Percentiles rank a stretch among this genome's conserved stretches.
Evolutionary conservation across 1,284 basidiomycete species (phyloP).

Genomic region (Apiotrichum porosum): DNA sequence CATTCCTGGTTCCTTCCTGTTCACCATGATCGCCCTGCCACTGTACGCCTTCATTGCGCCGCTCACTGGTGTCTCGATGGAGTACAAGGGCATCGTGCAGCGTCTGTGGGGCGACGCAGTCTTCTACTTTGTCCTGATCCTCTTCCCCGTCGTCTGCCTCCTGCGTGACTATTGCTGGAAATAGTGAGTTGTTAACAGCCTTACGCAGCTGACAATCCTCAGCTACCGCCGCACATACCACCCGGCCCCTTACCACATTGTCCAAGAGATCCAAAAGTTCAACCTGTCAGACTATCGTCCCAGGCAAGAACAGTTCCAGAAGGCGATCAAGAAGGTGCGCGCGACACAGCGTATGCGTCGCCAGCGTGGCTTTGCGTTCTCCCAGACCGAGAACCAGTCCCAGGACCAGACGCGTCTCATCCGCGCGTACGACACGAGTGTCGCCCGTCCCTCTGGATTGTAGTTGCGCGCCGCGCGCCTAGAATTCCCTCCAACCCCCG

Average conservation of each 20-base stretch:
- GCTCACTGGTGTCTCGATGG: slow-evolving; percentile 76
- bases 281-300: slow-evolving; percentile 96
- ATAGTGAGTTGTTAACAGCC: slow-evolving; percentile 54
- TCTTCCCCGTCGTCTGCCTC: slow-evolving; percentile 84
- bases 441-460: slow-evolving; percentile 45
- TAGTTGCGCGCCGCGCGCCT: no score
- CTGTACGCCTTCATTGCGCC: slow-evolving; percentile 87
- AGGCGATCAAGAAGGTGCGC: slow-evolving; percentile 96
- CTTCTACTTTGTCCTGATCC: slow-evolving; percentile 83
- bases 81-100: slow-evolving; percentile 80
- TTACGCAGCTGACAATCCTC: slow-evolving; percentile 34
- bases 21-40: slow-evolving; percentile 90
- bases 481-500: no score
- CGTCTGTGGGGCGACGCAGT: slow-evolving; percentile 78
- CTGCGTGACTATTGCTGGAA: slow-evolving; percentile 93
- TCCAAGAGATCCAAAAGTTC: slow-evolving; percentile 94
- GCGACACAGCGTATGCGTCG: slow-evolving; percentile 90
- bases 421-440: slow-evolving; percentile 78
- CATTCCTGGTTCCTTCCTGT: slow-evolving; percentile 91
- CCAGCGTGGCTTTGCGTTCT: slow-evolving; percentile 93
- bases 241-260: slow-evolving; percentile 91
- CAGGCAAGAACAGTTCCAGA: slow-evolving; percentile 96
- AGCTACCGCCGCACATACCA: slow-evolving; percentile 82
- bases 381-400: slow-evolving; percentile 78
- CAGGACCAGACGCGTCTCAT: slow-evolving; percentile 85